These are phyloP conservation scores for Podila verticillata DNA, from an alignment of 192 early-diverging fungal genomes.

Conservation along the genomic window DNA sequence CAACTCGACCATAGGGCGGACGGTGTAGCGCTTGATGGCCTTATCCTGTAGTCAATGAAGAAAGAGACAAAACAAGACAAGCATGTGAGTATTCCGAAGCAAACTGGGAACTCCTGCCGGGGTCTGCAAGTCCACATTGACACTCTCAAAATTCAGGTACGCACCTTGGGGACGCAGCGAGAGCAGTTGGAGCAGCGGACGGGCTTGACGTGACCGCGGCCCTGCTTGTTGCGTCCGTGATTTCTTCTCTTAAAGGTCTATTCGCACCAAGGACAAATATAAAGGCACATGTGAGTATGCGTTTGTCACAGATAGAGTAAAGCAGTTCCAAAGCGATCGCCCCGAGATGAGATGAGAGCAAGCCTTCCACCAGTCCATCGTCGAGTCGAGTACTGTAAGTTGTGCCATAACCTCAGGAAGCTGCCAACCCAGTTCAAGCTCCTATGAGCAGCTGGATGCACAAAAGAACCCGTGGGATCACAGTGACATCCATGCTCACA, in stretches of 20 bases:
- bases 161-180: slow-evolving; percentile 81
- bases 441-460: background rate
- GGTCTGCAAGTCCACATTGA: no score
- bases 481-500: background rate
- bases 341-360: no score
- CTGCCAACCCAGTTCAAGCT: no score
- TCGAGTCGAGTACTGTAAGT: no score
- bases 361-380: no score
- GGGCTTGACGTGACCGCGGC: slow-evolving; percentile 97
- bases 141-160: no score
- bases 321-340: no score
- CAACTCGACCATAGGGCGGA: slow-evolving; percentile 99
- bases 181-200: slow-evolving; percentile 99
- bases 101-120: no score
- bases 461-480: background rate
- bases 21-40: slow-evolving; percentile 99
- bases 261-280: background rate
- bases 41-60: slow-evolving; percentile 75
- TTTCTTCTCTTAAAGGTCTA: slow-evolving; percentile 99
- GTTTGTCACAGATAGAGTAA: background rate
- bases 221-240: slow-evolving; percentile 99
- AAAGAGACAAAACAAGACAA: no score
- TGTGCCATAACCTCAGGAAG: no score
- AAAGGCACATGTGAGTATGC: slow-evolving; percentile 1
- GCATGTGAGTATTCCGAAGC: no score